Evolutionary conservation across 2,329 filamentous ascomycete species (phyloP), one percentile per base, ranked within the genome.

Genomic region (Ilyonectria sp.): DNA sequence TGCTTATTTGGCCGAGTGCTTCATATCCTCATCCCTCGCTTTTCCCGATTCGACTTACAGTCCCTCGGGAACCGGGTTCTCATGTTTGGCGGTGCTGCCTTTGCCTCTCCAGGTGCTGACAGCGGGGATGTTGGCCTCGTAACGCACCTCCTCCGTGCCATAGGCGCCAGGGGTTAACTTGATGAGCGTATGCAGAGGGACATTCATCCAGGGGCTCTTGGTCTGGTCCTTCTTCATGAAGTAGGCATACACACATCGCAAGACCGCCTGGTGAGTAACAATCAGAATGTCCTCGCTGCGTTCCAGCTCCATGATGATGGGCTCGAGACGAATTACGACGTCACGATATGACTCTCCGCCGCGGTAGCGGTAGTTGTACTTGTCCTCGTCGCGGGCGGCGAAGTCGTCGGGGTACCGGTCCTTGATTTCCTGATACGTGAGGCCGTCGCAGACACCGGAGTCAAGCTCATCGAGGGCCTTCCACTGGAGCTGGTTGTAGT

Each of bases 271-370:
- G 80, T 99, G 96, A 4, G 96, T 98, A 69, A 99, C 94, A 74
- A 99, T 98, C 68, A 99, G 90, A 73, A 99, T 97, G 78, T 99
- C 97, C 81, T 98, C 96, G 74, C 92, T 94, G 69, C 96, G 90
- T 82, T 99, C 96, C 59, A 99, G 87, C 80, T 99, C 96, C 96
- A 99, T 99, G 83, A 99, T 99, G 82, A 99, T 99, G 69, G 96
- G 96, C 79, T 99, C 96, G 0, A 99, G 90, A 1, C 96, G 94
- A 76, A 98, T 98, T 46, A 99, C 96, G 1, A 99, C 95, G 77
- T 99, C 96, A 63, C 95, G 93, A 81, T 99, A 92, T 68, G 93
- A 97, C 83, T 99, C 96, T 60, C 96, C 96, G 70, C 96, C 96
- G 6, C 96, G 92, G 82, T 99, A 99, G 64, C 96, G 94, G 84